Evolutionary conservation across 441 rosid species (phyloP).

Genomic region (Pelargonium fulgidum): DNA sequence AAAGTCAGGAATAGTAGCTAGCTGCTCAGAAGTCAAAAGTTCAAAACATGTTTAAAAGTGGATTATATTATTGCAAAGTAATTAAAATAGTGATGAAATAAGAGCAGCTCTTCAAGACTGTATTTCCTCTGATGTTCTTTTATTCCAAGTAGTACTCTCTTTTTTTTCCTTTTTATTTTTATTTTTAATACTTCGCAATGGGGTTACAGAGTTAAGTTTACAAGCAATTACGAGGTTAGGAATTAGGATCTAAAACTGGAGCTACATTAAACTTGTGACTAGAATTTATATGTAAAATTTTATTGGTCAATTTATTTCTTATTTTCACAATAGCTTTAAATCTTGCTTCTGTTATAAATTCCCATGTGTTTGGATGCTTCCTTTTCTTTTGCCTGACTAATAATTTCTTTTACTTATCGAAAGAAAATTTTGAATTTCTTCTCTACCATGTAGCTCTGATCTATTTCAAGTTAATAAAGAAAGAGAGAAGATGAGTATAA

Average conservation of each 20-base stretch:
- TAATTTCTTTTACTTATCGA: not conserved
- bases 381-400: not conserved
- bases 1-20: not conserved
- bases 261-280: not conserved
- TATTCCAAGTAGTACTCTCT: not conserved
- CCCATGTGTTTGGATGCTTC: not conserved
- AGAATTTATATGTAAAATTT: not conserved
- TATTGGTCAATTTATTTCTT: not conserved
- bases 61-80: not conserved
- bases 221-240: too few species aligned
- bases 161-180: too few species aligned
- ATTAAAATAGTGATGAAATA: not conserved
- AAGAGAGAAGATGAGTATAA: not conserved
- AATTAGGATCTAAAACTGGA: too few species aligned
- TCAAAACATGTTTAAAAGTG: not conserved
- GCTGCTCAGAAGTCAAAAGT: not conserved
- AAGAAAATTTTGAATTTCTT: not conserved
- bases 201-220: not conserved
- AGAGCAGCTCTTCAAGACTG: not conserved
- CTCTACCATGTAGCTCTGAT: not conserved
- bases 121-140: not conserved
- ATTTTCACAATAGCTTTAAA: not conserved
- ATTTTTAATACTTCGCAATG: not conserved
- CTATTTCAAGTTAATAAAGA: not conserved
- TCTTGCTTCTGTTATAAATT: not conserved